phyloP scores from a whole-genome alignment of 257 asterid genomes.

The Rauvolfia tetraphylla region DNA sequence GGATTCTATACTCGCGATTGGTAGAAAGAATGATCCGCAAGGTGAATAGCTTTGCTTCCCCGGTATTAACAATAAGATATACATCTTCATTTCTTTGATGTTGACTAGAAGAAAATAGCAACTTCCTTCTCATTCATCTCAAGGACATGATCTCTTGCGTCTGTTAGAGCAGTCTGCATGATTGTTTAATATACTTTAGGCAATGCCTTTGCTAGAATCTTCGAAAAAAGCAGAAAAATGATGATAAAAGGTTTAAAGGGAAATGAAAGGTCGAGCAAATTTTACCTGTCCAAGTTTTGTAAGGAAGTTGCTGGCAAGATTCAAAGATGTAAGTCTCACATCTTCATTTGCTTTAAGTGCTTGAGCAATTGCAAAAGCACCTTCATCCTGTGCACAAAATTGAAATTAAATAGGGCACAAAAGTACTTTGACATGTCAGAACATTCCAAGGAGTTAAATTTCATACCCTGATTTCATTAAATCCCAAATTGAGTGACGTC shows the following conservation, averaged over 20 bases:
- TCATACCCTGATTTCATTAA: conserved; percentile 88
- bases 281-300: conserved; percentile 90
- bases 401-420: conserved; percentile 6
- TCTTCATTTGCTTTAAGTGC: conserved; percentile 94
- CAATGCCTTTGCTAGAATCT: too few relatives aligned
- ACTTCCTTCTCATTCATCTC: conserved; percentile 97
- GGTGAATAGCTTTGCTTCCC: conserved; percentile 3
- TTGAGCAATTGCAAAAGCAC: conserved; percentile 88
- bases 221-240: neutral
- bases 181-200: neutral
- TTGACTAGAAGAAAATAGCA: conserved; percentile 55
- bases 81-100: conserved; percentile 12
- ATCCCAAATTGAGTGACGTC: conserved; percentile 81
- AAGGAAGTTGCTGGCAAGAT: conserved; percentile 82
- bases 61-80: neutral
- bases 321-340: conserved; percentile 68
- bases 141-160: conserved; percentile 84
- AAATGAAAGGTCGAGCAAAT: neutral
- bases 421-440: neutral
- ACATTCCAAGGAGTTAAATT: conserved; percentile 1
- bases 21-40: neutral
- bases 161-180: conserved; percentile 87
- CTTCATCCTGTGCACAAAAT: conserved; percentile 67
- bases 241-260: neutral
- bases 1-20: conserved; percentile 12